A percentile compares a stretch with the other conserved stretches of the same genome.
These are phyloP conservation scores for Syzygium syzygioides DNA, from an alignment of 441 rosid species.

Conservation along the genomic window DNA sequence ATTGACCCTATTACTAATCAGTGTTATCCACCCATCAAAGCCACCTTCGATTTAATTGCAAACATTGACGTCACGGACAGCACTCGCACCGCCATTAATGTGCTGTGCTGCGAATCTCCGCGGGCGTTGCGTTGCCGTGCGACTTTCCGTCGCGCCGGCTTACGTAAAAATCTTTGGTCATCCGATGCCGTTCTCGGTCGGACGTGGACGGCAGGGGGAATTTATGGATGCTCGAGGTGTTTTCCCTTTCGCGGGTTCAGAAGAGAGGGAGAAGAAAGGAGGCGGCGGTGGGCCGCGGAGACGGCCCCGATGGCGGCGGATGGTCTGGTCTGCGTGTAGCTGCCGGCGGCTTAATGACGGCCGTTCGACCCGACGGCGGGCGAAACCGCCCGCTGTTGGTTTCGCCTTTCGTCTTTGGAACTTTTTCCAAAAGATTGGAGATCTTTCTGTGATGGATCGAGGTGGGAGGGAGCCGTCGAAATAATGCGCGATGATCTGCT, in stretches of 20 bases:
- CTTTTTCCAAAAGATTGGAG: neutral
- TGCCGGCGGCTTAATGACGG: neutral
- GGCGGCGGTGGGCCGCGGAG: neutral
- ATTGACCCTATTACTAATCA: too few relatives aligned
- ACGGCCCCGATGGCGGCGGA: neutral
- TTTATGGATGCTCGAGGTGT: neutral
- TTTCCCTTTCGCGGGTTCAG: neutral
- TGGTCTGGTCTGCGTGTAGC: neutral
- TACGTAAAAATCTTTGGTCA: neutral
- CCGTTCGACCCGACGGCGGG: neutral
- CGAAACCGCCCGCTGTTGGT: neutral
- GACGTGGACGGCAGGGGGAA: neutral
- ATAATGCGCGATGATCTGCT: neutral
- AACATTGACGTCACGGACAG: neutral
- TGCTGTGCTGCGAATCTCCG: neutral
- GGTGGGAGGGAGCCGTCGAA: neutral
- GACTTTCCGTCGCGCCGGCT: neutral
- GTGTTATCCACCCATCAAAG: neutral
- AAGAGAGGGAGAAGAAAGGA: neutral
- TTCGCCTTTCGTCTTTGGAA: neutral
- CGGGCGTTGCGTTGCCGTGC: neutral
- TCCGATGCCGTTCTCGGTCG: neutral
- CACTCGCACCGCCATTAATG: neutral
- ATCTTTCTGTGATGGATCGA: neutral
- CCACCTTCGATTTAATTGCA: neutral